These are phyloP conservation scores for Dactylis glomerata DNA, from an alignment of 176 grass and related monocot genomes.

Conservation along the genomic window DNA sequence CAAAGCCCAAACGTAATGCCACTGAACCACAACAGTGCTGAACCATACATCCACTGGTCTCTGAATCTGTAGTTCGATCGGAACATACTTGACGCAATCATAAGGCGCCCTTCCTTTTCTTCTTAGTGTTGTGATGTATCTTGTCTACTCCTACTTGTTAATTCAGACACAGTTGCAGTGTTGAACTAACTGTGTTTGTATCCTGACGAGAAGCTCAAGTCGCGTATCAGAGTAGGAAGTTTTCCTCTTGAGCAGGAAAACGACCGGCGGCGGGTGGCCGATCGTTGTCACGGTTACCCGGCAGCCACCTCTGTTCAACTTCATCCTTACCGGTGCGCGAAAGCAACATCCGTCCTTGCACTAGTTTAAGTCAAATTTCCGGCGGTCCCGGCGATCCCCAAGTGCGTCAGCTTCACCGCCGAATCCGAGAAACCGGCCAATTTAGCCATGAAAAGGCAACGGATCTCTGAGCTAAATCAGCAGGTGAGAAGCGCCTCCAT, in stretches of 20 bases:
- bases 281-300: constrained; percentile 25
- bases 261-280: constrained; percentile 21
- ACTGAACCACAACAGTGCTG: constrained; percentile 8
- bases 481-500: neutral
- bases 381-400: neutral
- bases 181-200: neutral
- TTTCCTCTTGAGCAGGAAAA: constrained; percentile 8
- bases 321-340: neutral
- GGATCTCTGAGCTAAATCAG: neutral
- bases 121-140: neutral
- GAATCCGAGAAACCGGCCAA: neutral
- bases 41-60: neutral
- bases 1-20: neutral
- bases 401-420: neutral
- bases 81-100: neutral
- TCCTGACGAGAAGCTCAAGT: neutral
- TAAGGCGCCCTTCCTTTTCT: constrained; percentile 1
- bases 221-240: constrained; percentile 1
- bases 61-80: neutral
- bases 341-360: neutral
- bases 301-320: neutral
- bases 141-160: neutral
- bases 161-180: neutral
- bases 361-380: neutral
- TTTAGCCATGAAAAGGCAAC: neutral